Evolutionary conservation across 2,329 filamentous ascomycete species (phyloP).

Genomic region (Phyllosticta citriasiana): DNA sequence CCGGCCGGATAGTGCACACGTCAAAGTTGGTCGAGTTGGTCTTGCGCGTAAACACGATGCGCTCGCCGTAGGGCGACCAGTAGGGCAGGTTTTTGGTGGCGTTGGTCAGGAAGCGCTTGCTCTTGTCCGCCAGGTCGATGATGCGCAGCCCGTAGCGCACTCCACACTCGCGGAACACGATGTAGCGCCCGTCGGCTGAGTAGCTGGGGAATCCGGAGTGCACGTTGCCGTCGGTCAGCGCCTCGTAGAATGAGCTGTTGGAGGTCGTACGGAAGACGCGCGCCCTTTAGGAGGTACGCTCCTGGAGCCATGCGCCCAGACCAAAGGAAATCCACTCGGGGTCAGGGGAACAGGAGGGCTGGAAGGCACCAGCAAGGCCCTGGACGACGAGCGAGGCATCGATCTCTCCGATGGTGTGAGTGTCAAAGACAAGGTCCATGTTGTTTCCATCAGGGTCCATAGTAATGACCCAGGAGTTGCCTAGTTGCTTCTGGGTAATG

Average conservation of each 20-base stretch:
- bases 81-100: conserved; percentile 32
- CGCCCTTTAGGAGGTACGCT: conserved; percentile 18
- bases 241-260: conserved; percentile 19
- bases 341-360: conserved; percentile 31
- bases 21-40: conserved; percentile 28
- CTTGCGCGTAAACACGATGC: conserved; percentile 31
- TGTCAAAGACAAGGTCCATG: conserved; percentile 20
- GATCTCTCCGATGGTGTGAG: conserved; percentile 12
- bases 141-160: conserved; percentile 25
- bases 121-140: conserved; percentile 18
- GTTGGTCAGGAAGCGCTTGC: conserved; percentile 24
- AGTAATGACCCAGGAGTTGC: conserved; percentile 29
- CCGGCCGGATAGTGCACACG: conserved; percentile 32
- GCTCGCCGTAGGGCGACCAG: conserved; percentile 31
- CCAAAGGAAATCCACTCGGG: conserved; percentile 31
- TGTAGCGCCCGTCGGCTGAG: conserved; percentile 26
- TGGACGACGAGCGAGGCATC: conserved; percentile 14
- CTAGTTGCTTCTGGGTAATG: conserved; percentile 32
- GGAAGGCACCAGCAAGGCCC: conserved; percentile 30
- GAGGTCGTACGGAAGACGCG: conserved; percentile 17
- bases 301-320: conserved; percentile 32
- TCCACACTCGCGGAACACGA: conserved; percentile 30
- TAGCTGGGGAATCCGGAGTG: conserved; percentile 34
- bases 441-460: conserved; percentile 22
- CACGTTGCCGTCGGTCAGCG: conserved; percentile 25